Conservation (phyloP, 2,329 filamentous ascomycete species). For the Ilyonectria destructans region DNA sequence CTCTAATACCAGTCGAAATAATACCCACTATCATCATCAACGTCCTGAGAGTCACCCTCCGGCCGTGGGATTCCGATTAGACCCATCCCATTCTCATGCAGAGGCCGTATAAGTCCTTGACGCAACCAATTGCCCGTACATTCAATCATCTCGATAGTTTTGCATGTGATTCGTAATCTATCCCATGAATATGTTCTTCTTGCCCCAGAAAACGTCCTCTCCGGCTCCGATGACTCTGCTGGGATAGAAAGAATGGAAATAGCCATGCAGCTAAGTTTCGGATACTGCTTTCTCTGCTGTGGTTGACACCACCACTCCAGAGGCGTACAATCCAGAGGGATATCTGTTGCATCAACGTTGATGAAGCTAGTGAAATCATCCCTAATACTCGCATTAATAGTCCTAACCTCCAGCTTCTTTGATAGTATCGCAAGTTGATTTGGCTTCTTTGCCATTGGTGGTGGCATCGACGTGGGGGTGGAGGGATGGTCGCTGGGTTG, state of each 20-base stretch:
- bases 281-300: slow-evolving; percentile 7
- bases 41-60: too few species aligned
- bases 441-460: slow-evolving; percentile 11
- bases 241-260: slow-evolving; percentile 12
- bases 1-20: too few species aligned
- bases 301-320: slow-evolving; percentile 12
- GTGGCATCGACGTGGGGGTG: slow-evolving; percentile 9
- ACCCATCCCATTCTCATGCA: too few species aligned
- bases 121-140: too few species aligned
- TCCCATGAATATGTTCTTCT: too few species aligned
- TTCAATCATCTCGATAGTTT: too few species aligned
- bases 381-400: slow-evolving; percentile 8
- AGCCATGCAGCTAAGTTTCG: slow-evolving; percentile 14
- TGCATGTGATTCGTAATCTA: too few species aligned
- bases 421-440: slow-evolving; percentile 12
- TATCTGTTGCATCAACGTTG: slow-evolving; percentile 3
- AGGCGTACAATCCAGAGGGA: slow-evolving; percentile 13
- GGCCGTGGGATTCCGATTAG: too few species aligned
- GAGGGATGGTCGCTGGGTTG: too few species aligned
- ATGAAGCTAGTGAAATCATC: slow-evolving; percentile 23
- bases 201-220: too few species aligned
- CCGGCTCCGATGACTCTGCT: slow-evolving; percentile 12
- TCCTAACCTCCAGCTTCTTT: slow-evolving; percentile 17
- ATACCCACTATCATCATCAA: too few species aligned
- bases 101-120: too few species aligned